These are phyloP conservation scores for Alliaria petiolata DNA, from an alignment of 345 rosid species.

Conservation along the genomic window DNA sequence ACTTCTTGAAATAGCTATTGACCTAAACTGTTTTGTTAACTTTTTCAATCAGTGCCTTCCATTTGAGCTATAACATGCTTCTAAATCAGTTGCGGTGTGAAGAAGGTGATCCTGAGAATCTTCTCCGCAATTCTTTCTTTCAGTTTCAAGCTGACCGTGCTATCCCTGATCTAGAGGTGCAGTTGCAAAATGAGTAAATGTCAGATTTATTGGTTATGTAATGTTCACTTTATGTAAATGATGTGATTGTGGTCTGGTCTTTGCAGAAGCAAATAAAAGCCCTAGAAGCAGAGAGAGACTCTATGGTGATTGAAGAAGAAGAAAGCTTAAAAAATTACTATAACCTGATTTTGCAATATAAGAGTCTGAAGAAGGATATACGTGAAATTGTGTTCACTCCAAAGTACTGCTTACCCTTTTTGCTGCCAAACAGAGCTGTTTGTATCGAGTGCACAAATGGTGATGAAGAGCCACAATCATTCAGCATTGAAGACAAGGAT, in stretches of 20 bases:
- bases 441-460: constrained; percentile 48
- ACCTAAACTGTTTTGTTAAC: constrained; percentile 15
- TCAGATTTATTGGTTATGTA: neutral
- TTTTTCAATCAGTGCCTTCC: constrained; percentile 72
- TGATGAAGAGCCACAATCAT: constrained; percentile 55
- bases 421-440: constrained; percentile 80
- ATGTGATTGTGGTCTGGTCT: constrained; percentile 22
- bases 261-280: constrained; percentile 71
- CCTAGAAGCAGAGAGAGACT: constrained; percentile 84
- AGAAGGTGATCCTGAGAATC: constrained; percentile 95
- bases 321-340: constrained; percentile 79
- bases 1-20: neutral
- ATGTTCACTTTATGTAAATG: neutral
- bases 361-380: constrained; percentile 70
- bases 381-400: constrained; percentile 78
- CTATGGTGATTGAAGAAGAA: constrained; percentile 89
- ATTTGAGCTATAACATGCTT: constrained; percentile 97
- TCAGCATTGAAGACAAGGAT: constrained; percentile 60
- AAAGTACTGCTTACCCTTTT: constrained; percentile 74
- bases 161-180: constrained; percentile 88
- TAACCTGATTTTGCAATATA: constrained; percentile 67
- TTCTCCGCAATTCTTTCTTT: constrained; percentile 92
- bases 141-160: constrained; percentile 97
- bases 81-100: constrained; percentile 92
- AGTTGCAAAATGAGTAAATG: neutral